Base-by-base conservation (phyloP, 2,329 filamentous ascomycete species). In the Hypoxylon sp. region DNA sequence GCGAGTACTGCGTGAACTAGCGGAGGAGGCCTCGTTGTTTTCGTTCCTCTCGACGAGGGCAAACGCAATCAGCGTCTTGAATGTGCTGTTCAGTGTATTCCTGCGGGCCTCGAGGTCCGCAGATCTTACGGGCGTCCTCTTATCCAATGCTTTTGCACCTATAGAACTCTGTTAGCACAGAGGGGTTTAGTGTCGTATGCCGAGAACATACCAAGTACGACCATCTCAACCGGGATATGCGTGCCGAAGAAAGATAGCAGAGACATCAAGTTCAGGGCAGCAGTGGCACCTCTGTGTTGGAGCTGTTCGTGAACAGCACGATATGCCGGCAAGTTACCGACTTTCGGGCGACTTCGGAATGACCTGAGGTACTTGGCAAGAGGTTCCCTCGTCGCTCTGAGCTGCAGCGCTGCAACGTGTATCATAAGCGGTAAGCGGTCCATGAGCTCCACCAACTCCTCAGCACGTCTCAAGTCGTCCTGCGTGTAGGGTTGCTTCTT, bases 381-480 rank as follows among this genome's bases (percentile, higher is more conserved):
- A 0, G 86, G 84, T 61, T 88, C 87, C 15, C 79, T 77, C 0
- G 84, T 86, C 2, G 82, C 81, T 52, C 83, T 86, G 11, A 90
- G 74, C 27, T 86, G 80, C 60, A 85, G 81, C 1, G 85, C 85
- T 1, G 87, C 83, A 0, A 87, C 83, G 64, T 89, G 86, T 17
- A 91, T 87, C 61, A 88, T 88, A 5, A 90, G 75, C 0, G 88
- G 88, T 11, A 90, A 75, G 51, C 84, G 81, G 18, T 85, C 85
- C 74, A 89, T 86, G 41, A 87, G 73, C 38, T 82, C 79, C 1
- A 89, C 87, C 13, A 90, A 69, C 56, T 88, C 82, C n/a, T 77
- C 79, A 0, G 86, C 86, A 53, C 84, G 82, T 29, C 74, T 76
- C 7, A 78, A 70, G 62, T 90, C 86, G 26, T 84, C 80, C 9